Evolutionary conservation across 2,329 filamentous ascomycete genomes (phyloP), one percentile per base, ranked within the genome.

Genomic region (Aspergillus jensenii): DNA sequence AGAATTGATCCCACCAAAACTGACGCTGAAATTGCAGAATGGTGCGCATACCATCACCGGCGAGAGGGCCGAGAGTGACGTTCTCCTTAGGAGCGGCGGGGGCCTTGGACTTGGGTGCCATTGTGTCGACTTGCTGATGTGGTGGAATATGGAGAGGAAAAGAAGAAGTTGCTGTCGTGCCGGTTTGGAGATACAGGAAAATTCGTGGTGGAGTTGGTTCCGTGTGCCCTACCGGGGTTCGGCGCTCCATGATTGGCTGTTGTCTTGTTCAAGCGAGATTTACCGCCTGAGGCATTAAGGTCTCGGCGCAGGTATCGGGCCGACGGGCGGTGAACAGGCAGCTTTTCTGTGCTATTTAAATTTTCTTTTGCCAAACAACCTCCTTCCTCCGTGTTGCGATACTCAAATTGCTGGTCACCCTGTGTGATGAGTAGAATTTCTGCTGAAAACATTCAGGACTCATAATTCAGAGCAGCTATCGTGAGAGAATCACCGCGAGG

Each of bases 21-120:
- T 27, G 23, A n/a, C 27, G 17, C 4, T 44, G 23, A 3, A 33
- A 49, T n/a, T 41, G 11, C 19, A n/a, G 11, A 21, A 17, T 23
- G 8, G 60, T 47, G 48, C 67, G 77, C 87, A 77, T 79, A 93
- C 91, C 93, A 86, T 97, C 93, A 78, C 93, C 90, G 84, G 93
- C 90, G 81, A 96, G 91, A 78, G 95, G 95, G 75, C 95, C 95
- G 75, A 98, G 88, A 82, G 90, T 93, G 86, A 99, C 95, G 84
- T 99, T 99, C 89, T 98, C 95, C 84, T 93, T 81, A 67, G 81
- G 88, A 74, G 87, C 85, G 75, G 90, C 87, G 78, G 89, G 86
- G 75, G 87, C 82, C 80, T 88, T 88, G 80, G 88, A 88, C 86
- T 93, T 96, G 80, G 93, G 93, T 82, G 93, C 84, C 93, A 98